phyloP scores from a whole-genome alignment of 345 rosid species.

The Tarenaya hassleriana region DNA sequence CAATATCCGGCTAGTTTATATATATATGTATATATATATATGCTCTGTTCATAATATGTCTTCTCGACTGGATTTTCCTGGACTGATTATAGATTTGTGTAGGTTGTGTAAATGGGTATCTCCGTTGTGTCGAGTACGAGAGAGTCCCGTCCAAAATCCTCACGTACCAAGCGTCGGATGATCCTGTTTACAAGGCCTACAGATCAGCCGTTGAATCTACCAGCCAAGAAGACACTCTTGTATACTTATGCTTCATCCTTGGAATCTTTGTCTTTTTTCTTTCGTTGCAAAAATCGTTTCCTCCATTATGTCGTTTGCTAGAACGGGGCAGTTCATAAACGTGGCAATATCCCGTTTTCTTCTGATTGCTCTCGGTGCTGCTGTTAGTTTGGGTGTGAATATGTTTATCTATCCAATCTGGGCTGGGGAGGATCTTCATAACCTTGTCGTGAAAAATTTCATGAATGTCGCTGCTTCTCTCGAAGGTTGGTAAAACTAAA shows the following conservation, averaged over 20 bases:
- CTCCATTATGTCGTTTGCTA: no score
- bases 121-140: slow-evolving; percentile 66
- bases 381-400: slow-evolving; percentile 63
- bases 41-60: no score
- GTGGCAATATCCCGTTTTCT: slow-evolving; percentile 71
- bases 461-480: slow-evolving; percentile 72
- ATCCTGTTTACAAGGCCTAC: slow-evolving; percentile 64
- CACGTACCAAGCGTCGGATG: slow-evolving; percentile 77
- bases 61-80: not conserved
- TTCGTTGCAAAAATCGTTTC: not conserved
- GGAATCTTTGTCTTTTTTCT: slow-evolving; percentile 2
- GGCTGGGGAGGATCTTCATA: slow-evolving; percentile 97
- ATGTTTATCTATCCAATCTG: slow-evolving; percentile 89
- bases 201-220: slow-evolving; percentile 72
- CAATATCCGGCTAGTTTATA: no score
- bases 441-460: slow-evolving; percentile 79
- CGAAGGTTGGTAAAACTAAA: slow-evolving; percentile 49
- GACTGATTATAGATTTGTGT: no score
- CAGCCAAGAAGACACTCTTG: slow-evolving; percentile 87
- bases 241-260: slow-evolving; percentile 27
- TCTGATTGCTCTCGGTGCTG: slow-evolving; percentile 86
- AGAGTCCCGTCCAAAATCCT: slow-evolving; percentile 79
- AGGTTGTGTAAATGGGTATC: slow-evolving; percentile 75
- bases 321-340: slow-evolving; percentile 41
- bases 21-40: no score